A percentile compares a stretch with the other conserved stretches of the same genome.
Conservation (phyloP, 805 yeast species). For the Candida michaelii region DNA sequence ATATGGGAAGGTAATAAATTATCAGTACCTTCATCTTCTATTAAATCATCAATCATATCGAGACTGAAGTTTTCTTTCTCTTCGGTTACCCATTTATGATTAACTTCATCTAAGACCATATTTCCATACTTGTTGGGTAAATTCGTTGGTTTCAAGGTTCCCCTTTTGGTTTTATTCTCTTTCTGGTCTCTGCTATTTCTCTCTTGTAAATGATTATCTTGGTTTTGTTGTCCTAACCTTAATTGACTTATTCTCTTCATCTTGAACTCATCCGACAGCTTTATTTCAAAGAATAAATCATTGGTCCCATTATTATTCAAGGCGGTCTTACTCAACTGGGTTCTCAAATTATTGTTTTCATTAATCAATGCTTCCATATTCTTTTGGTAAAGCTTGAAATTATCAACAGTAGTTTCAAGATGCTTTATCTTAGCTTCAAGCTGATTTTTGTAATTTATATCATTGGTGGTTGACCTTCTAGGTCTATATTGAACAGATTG, state of each 20-base stretch:
- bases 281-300: conserved; percentile 13
- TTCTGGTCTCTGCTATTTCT: not conserved
- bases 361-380: conserved; percentile 18
- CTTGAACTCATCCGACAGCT: conserved; percentile 20
- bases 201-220: conserved; percentile 5
- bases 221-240: conserved; percentile 18
- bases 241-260: conserved; percentile 43
- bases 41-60: conserved; percentile 40
- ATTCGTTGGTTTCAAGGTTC: conserved; percentile 34
- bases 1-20: not conserved
- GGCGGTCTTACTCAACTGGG: conserved; percentile 15
- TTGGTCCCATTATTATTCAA: conserved; percentile 12
- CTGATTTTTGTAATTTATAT: conserved; percentile 5
- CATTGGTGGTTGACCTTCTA: not conserved
- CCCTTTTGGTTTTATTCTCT: conserved; percentile 13
- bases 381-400: conserved; percentile 10
- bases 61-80: conserved; percentile 24
- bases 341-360: conserved; percentile 14
- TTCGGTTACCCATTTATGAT: conserved; percentile 30
- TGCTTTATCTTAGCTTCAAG: conserved; percentile 12
- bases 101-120: conserved; percentile 32
- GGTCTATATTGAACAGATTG: conserved; percentile 7
- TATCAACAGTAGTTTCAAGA: conserved; percentile 11
- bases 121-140: conserved; percentile 35
- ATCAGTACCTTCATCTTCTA: conserved; percentile 12